Conservation (phyloP, 257 asterid genomes). For the Fraxinus anomala region DNA sequence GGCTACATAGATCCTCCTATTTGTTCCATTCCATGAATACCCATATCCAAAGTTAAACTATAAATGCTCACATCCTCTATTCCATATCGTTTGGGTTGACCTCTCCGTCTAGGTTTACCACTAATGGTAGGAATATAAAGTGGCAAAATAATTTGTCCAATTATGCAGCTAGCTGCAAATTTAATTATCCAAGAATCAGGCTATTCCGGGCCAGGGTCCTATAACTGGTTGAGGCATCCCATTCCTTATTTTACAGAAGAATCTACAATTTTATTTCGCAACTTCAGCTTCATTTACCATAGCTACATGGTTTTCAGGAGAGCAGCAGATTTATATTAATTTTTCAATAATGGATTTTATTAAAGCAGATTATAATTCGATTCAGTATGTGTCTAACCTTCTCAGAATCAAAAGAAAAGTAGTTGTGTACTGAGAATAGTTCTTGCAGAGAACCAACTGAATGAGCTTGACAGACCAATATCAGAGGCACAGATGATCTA, state of each 20-base stretch:
- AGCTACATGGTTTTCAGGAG: conserved; percentile 4
- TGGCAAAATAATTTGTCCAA: not conserved
- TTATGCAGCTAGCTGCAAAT: not conserved
- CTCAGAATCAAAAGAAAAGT: conserved; percentile 72
- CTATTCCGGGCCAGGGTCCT: not conserved
- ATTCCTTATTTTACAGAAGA: not conserved
- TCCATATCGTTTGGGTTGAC: not conserved
- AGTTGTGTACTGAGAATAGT: conserved; percentile 54
- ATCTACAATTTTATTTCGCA: not conserved
- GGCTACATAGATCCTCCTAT: not conserved
- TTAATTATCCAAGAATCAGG: not conserved
- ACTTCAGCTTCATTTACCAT: conserved; percentile 6
- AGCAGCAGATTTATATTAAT: not conserved
- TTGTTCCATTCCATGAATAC: not conserved
- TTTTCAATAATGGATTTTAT: not conserved
- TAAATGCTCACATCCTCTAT: not conserved
- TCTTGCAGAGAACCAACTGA: conserved; percentile 55
- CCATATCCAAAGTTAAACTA: not conserved
- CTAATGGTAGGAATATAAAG: not conserved
- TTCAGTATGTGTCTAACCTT: conserved; percentile 55
- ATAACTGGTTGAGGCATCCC: not conserved
- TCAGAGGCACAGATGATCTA: conserved; percentile 66
- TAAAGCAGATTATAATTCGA: not conserved
- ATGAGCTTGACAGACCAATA: conserved; percentile 63
- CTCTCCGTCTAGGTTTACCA: not conserved